Conservation (phyloP, 495 filamentous ascomycete species). For the Hypoxylon cercidicola region DNA sequence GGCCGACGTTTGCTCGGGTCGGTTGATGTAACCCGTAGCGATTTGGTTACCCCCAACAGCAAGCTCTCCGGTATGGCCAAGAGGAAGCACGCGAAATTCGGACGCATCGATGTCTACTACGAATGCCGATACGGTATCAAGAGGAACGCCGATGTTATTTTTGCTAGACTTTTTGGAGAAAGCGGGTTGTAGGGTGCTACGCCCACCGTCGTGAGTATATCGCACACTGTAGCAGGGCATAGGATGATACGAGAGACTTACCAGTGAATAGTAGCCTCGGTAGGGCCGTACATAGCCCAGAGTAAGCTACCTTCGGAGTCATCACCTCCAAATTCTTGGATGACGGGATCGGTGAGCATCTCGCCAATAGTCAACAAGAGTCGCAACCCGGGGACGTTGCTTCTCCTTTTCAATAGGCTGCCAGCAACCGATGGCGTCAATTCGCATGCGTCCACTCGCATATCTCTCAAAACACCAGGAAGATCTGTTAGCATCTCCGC, state of each 20-base stretch:
- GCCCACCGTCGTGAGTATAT: slow-evolving; percentile 8
- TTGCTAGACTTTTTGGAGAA: slow-evolving; percentile 56
- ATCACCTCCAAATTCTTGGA: slow-evolving; percentile 75
- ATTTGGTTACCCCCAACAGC: slow-evolving; percentile 83
- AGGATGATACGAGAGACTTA: slow-evolving; percentile 24
- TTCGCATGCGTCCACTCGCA: slow-evolving; percentile 82
- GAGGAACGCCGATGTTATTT: slow-evolving; percentile 75
- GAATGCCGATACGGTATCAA: slow-evolving; percentile 81
- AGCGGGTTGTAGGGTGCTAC: slow-evolving; percentile 54
- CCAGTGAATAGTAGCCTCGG: slow-evolving; percentile 83
- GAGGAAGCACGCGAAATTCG: slow-evolving; percentile 64
- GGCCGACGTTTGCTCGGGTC: slow-evolving; percentile 75
- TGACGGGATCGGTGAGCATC: slow-evolving; percentile 78
- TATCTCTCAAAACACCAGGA: slow-evolving; percentile 65
- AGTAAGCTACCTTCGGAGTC: slow-evolving; percentile 62
- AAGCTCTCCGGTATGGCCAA: slow-evolving; percentile 80
- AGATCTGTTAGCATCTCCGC: slow-evolving; percentile 75
- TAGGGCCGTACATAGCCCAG: slow-evolving; percentile 89
- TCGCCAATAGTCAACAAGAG: slow-evolving; percentile 85
- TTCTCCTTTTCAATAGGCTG: slow-evolving; percentile 69
- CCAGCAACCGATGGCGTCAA: slow-evolving; percentile 83
- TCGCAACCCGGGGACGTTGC: slow-evolving; percentile 68
- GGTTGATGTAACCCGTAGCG: slow-evolving; percentile 84
- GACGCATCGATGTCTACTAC: slow-evolving; percentile 55
- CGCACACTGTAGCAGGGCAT: neutral